These are phyloP conservation scores for Priceomyces haplophilus DNA, from an alignment of 805 yeast species.

Conservation along the genomic window DNA sequence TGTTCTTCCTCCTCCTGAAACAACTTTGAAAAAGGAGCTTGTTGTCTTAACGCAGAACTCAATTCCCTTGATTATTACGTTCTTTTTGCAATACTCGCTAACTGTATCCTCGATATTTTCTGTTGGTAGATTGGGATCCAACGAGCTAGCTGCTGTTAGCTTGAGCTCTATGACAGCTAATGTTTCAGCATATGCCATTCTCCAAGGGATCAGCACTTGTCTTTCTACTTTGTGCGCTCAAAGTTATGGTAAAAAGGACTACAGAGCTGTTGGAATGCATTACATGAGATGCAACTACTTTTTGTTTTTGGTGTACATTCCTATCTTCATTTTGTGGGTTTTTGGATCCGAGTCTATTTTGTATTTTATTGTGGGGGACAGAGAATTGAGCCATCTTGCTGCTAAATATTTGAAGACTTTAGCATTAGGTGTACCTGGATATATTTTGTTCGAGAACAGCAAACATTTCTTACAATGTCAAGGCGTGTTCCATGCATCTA, in stretches of 20 bases:
- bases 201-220: slow-evolving; percentile 77
- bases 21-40: slow-evolving; percentile 38
- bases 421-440: slow-evolving; percentile 70
- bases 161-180: slow-evolving; percentile 76
- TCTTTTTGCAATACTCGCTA: slow-evolving; percentile 66
- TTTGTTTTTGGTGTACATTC: slow-evolving; percentile 46
- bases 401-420: slow-evolving; percentile 54
- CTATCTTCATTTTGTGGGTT: slow-evolving; percentile 62
- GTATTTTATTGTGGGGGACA: slow-evolving; percentile 20
- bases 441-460: slow-evolving; percentile 65
- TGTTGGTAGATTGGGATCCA: slow-evolving; percentile 69
- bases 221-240: slow-evolving; percentile 77
- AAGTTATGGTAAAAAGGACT: slow-evolving; percentile 68
- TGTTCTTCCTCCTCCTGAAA: slow-evolving; percentile 41
- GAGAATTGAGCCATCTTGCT: slow-evolving; percentile 44
- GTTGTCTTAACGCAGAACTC: slow-evolving; percentile 41
- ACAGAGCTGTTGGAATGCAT: slow-evolving; percentile 62
- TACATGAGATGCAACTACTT: slow-evolving; percentile 65
- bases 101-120: slow-evolving; percentile 76
- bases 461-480: slow-evolving; percentile 75
- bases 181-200: slow-evolving; percentile 69
- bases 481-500: slow-evolving; percentile 77
- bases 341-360: slow-evolving; percentile 52
- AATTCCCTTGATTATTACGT: slow-evolving; percentile 62
- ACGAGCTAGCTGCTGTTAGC: slow-evolving; percentile 73